Evolutionary conservation across 2,329 filamentous ascomycete genomes (phyloP), one percentile per base, ranked within the genome.

Genomic region (Fusarium hostae): DNA sequence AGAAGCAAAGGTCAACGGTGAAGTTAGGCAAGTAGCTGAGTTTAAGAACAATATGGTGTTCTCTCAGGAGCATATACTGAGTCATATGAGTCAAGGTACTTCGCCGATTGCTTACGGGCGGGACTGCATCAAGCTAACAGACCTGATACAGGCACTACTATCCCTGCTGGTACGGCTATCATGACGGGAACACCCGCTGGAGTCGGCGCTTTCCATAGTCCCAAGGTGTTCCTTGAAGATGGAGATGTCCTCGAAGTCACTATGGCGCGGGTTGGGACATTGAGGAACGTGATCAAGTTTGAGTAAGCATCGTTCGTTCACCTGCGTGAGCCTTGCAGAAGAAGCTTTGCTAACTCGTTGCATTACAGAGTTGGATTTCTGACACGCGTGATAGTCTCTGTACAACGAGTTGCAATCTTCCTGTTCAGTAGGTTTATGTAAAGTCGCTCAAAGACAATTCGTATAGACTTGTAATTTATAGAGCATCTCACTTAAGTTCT

Each of bases 271-370:
- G 39, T 9, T n/a, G 52, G 52, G 3, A 45, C 28, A 1, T n/a
- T 56, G n/a, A 26, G 2, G 9, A 56, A 56, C 16, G 30, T 24
- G 1, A 45, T 56, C 0, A 55, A 30, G n/a, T 55, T 55, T 55
- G 37, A 55, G 51, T 55, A 55, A 55, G 51, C 51, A 18, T 22
- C 35, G 51, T 55, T 55, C 51, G 51, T 55, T 43, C 8, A 43
- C 51, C 51, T 26, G 1, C 18, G 11, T 2, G 18, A 28, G 13
- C 34, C 18, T 7, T 8, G 5, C 7, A 18, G 4, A 2, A 22
- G 10, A 9, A 16, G 5, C 5, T 22, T 28, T 41, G 20, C 50
- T 54, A 41, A 54, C 20, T 2, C 0, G 0, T 4, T 3, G 5
- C 6, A 13, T 18, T 9, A 4, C 20, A 54, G 51, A 15, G 51